Evolutionary conservation across 2,329 filamentous ascomycete genomes (phyloP), one percentile per base, ranked within the genome.

Genomic region (Alternaria sp.): DNA sequence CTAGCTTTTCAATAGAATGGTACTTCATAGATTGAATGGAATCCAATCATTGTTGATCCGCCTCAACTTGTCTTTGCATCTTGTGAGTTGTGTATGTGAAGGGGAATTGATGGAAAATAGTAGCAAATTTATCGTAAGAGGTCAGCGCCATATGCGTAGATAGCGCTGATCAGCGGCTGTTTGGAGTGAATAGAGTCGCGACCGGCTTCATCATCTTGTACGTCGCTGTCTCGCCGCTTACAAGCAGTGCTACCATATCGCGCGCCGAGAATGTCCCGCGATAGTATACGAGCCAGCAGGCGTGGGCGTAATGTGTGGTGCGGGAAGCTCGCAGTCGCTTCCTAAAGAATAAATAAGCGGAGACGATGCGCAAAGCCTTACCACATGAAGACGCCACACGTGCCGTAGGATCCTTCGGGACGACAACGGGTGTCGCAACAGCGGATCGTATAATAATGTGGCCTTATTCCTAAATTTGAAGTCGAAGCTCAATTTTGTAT

Each of bases 311-410:
- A 36, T 36, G 32, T 14, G 11, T 36, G 32, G 32, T 36, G 6
- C 32, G 32, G 32, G 32, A 6, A 36, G 5, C 32, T 36, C 32
- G 32, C 32, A 36, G 14, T 14, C 32, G 11, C 32, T 36, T 36
- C 32, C 32, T 36, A 36, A 36, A 36, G 32, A 36, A 36, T 9
- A 51, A 39, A 39, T 38, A 39, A 18, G 48, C 32, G 48, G 48
- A 51, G 48, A 39, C 32, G 20, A 38, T 51, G 20, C 34, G 34
- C 48, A 51, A 20, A 51, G n/a, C 22, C 32, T 39, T 51, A 36
- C 48, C 48, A 11, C 3, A 51, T 51, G 34, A 36, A 28, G 48
- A 39, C 32, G 32, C 48, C 22, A 38, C 22, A 39, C 34, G 48
- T 51, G 48, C 48, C 22, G 34, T 51, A 39, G 48, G 47, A 51